Evolutionary conservation across 1,139 yeast species (phyloP), one percentile per base, ranked within the genome.

Genomic region (Diutina rugosa): DNA sequence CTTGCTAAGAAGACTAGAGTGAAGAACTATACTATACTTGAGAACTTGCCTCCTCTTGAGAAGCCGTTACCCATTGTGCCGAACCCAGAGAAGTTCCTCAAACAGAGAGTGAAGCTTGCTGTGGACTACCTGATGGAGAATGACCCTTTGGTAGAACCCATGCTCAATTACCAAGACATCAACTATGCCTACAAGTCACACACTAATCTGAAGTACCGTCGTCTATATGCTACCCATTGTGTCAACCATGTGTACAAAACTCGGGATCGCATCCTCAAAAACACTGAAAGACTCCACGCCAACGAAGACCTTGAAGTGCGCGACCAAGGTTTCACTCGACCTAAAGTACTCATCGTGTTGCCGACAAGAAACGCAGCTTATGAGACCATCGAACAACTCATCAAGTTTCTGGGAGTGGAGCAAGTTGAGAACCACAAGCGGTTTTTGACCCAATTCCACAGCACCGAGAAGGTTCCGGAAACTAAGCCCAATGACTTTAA

Each of bases 321-420:
- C 58, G 99, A 93, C 67, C 99, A 93, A 69, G 98, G 99, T 16
- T 95, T 90, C 66, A 91, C 97, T 0, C 78, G 98, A 59, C 96
- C 99, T 1, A 91, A 90, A 65, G 91, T 87, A 1, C 73, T 93
- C 57, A 82, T 93, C 6, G 70, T 93, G 46, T 73, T 90, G 55
- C 98, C 99, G 8, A 90, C 97, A 0, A 79, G 97, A 65, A 81
- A 90, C 62, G 75, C 87, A 3, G 90, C 95, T 54, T 82, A 81
- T 66, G 83, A 84, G 57, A 76, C 89, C 26, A 82, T 91, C n/a
- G 79, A 81, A 56, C 75, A 79, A 46, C 64, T 93, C 51, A 82
- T 86, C 46, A 72, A 76, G 47, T 71, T 86, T 46, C 81, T 93
- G 3, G 90, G 89, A 0, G 69, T 81, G 59, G 83, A 82, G 59